Base-by-base conservation (phyloP, 257 asterid species). In the Solanum megistacrolobum region DNA sequence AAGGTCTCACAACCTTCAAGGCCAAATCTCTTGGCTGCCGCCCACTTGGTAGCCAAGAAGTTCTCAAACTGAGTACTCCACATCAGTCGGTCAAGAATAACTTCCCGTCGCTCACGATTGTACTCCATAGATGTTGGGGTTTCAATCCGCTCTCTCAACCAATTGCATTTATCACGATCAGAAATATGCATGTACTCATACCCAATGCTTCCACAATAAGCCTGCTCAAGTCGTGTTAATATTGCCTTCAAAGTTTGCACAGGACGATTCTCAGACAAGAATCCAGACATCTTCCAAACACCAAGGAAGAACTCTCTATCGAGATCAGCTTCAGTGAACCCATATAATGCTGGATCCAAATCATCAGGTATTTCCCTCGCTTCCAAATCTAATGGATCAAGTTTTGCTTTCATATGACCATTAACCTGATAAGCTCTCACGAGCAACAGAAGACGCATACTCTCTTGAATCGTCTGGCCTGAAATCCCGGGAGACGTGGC, bases 321-420 rank as follows among this genome's bases (percentile, higher is more conserved):
- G 74, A 88, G 89, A 87, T 90, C 92, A 32, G 89, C 86, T 86
- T 90, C 92, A 14, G 90, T 85, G 85, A 90, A 90, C 23, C 92
- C 92, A 86, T 90, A 90, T 23, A 73, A 68, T 71, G 90, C 87
- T 20, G 90, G 90, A 84, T 90, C 88, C 85, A 90, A 83, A 73
- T 90, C 92, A 38, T 90, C 90, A 41, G 90, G 90, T 25, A 88
- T 52, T 75, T 75, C 69, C 87, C 90, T 82, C 71, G 75, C 87
- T 83, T 90, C 90, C 66, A 88, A 83, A 82, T 21, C 88, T 81
- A 90, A 35, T 3, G 92, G 92, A 71, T 90, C 92, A 86, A 90
- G 46, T 14, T 90, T 90, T n/a, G 92, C 92, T 72, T 90, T 88
- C 90, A 86, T 88, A 87, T 90, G 92, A 76, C 92, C 92, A 86